phyloP scores from a whole-genome alignment of 768 basidiomycete genomes.

The Lactarius hatsudake region DNA sequence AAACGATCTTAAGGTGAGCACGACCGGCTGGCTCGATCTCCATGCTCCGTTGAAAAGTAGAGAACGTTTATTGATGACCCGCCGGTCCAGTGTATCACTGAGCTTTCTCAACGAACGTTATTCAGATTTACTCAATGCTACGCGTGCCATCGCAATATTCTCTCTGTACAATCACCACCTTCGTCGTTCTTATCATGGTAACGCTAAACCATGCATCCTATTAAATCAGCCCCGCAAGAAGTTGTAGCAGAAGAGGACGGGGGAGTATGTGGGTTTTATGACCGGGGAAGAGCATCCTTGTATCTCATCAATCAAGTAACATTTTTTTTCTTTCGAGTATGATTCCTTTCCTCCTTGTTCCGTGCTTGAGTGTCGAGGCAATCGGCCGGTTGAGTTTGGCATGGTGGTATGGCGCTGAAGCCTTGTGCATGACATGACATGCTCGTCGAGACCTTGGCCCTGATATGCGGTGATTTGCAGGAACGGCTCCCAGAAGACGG shows the following conservation, averaged over 20 bases:
- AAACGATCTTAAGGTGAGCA: too few species aligned
- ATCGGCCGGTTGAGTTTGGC: not conserved
- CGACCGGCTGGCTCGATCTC: too few species aligned
- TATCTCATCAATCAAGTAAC: constrained; percentile 12
- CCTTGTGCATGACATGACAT: constrained; percentile 8
- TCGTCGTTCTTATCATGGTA: constrained; percentile 1
- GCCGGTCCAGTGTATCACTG: too few species aligned
- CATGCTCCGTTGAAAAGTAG: too few species aligned
- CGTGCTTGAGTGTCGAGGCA: not conserved
- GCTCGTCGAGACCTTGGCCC: constrained; percentile 33
- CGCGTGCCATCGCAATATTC: constrained; percentile 25
- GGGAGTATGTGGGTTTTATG: not conserved
- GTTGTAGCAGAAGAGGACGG: not conserved
- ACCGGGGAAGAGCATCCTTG: constrained; percentile 3
- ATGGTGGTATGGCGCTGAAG: not conserved
- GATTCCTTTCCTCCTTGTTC: not conserved
- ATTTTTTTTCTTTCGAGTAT: constrained; percentile 6
- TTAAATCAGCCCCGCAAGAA: not conserved
- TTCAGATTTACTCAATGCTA: constrained; percentile 2
- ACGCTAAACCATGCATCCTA: not conserved
- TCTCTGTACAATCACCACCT: constrained; percentile 17
- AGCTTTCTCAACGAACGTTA: not conserved
- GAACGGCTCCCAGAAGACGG: constrained; percentile 39
- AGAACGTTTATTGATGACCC: too few species aligned
- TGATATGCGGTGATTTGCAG: constrained; percentile 38